Percentiles rank a stretch among this genome's conserved stretches.
Conservation (phyloP, 2,329 filamentous ascomycete genomes). For the Tolypocladium tundrense region DNA sequence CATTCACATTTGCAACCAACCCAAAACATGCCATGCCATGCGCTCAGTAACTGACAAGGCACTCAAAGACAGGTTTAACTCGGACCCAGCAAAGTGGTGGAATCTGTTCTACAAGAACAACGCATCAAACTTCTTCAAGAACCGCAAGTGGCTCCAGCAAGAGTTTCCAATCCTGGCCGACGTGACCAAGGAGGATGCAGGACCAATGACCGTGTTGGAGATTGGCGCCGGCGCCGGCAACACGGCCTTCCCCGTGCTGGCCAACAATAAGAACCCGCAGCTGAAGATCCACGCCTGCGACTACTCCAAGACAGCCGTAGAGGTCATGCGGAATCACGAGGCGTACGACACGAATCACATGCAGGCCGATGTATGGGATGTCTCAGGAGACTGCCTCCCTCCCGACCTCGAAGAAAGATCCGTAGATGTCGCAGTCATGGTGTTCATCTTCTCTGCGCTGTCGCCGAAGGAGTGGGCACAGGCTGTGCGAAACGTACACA, state of each 20-base stretch:
- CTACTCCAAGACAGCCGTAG: conserved; percentile 89
- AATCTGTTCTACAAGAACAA: conserved; percentile 98
- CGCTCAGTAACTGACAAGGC: conserved; percentile 26
- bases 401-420: conserved; percentile 66
- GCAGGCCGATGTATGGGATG: conserved; percentile 92
- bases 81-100: conserved; percentile 92
- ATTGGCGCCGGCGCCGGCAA: conserved; percentile 95
- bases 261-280: conserved; percentile 70
- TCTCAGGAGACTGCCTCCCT: conserved; percentile 61
- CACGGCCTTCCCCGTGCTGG: conserved; percentile 84
- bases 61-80: conserved; percentile 66
- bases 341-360: conserved; percentile 64
- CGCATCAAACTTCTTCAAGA: conserved; percentile 95
- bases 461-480: conserved; percentile 75
- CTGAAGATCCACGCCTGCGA: conserved; percentile 89
- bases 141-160: conserved; percentile 92
- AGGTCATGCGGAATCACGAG: conserved; percentile 76
- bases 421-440: conserved; percentile 86
- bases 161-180: conserved; percentile 85
- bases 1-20: neutral
- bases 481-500: conserved; percentile 71
- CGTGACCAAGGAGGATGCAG: conserved; percentile 60
- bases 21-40: neutral
- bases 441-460: conserved; percentile 95
- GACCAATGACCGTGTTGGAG: conserved; percentile 65